phyloP scores from a whole-genome alignment of 73 alveolate species.

The Uronychia binucleata region DNA sequence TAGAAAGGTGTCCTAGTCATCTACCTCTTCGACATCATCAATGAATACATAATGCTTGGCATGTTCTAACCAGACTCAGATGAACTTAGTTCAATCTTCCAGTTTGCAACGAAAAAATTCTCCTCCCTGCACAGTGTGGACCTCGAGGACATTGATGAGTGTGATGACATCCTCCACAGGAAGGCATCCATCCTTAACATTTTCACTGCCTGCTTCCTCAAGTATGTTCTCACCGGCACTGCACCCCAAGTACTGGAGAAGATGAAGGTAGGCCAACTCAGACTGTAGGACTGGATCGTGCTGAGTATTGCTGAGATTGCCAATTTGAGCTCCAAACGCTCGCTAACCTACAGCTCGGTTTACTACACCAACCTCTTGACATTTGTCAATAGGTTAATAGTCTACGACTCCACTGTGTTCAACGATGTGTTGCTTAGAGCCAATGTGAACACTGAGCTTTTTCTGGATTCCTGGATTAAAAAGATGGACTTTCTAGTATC shows the following conservation, averaged over 20 bases:
- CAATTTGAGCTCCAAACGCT: not conserved
- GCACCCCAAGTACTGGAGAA: not conserved
- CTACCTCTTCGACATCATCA: not conserved
- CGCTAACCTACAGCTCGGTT: slow-evolving; percentile 15
- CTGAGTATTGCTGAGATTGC: not conserved
- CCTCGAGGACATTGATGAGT: not conserved
- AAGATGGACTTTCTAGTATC: slow-evolving; percentile 47
- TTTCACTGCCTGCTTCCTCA: not conserved
- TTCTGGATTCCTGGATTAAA: slow-evolving; percentile 26
- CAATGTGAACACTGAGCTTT: not conserved
- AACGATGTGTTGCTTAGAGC: not conserved
- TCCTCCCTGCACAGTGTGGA: not conserved
- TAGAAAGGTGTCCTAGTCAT: not conserved
- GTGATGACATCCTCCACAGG: not conserved
- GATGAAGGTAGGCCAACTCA: not conserved
- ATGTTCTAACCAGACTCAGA: not conserved
- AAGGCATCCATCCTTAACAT: not conserved
- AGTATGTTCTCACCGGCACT: not conserved
- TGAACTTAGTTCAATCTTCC: not conserved
- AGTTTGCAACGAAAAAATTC: not conserved
- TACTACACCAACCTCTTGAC: slow-evolving; percentile 35
- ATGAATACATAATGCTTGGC: not conserved
- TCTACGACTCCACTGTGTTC: slow-evolving; percentile 8
- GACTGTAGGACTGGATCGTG: not conserved
- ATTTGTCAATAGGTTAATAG: slow-evolving; percentile 16